phyloP scores from a whole-genome alignment of 139 green algal species.

The Micractinium sp. region DNA sequence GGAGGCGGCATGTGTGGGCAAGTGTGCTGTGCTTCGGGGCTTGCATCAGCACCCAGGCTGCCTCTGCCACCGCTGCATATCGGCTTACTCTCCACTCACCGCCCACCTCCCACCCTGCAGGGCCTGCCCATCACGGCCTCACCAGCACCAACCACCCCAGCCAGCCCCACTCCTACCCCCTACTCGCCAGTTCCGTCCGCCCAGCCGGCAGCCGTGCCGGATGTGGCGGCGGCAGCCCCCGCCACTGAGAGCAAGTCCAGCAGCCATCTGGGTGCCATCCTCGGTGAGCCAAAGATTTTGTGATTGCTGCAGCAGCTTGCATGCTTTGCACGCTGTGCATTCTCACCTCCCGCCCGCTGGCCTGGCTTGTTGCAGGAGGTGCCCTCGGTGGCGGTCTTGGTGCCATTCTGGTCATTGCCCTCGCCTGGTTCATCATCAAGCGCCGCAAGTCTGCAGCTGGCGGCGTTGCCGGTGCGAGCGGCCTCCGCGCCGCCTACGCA shows the following conservation, averaged over 20 bases:
- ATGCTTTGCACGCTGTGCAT: not conserved
- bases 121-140: not conserved
- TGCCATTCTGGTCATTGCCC: not conserved
- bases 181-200: not conserved
- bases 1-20: not conserved
- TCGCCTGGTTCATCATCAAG: not conserved
- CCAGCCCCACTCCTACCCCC: not conserved
- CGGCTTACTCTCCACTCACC: no score
- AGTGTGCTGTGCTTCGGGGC: not conserved
- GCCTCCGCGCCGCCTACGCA: not conserved
- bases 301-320: not conserved
- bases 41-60: not conserved
- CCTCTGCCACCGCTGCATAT: not conserved
- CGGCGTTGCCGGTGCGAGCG: not conserved
- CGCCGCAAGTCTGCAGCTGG: not conserved
- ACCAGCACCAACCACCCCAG: not conserved
- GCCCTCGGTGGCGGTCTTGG: not conserved
- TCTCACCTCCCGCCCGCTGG: not conserved
- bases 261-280: not conserved
- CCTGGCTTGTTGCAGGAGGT: not conserved
- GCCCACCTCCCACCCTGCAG: not conserved
- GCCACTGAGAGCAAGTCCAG: not conserved
- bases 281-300: not conserved
- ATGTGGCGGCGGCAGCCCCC: not conserved
- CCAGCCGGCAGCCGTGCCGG: not conserved